These are phyloP conservation scores for Trichoderma atrobrunneum DNA, from an alignment of 2,329 filamentous ascomycete species.

Conservation along the genomic window DNA sequence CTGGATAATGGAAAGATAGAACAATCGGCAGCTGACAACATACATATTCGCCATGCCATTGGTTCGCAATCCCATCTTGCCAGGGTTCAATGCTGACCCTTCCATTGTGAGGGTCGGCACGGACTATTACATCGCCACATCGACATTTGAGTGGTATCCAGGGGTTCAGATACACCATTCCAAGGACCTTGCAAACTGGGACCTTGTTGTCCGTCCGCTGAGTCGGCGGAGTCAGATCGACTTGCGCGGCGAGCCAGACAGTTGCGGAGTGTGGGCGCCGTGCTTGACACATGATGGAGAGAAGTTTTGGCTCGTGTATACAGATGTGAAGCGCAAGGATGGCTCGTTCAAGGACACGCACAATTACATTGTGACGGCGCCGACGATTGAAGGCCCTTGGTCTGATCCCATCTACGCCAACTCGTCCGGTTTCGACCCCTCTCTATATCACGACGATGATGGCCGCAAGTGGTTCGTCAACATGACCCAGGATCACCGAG, in stretches of 20 bases:
- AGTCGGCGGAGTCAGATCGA: slow-evolving; percentile 51
- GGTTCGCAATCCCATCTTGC: slow-evolving; percentile 53
- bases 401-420: slow-evolving; percentile 59
- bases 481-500: slow-evolving; percentile 55
- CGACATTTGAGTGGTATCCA: slow-evolving; percentile 55
- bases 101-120: slow-evolving; percentile 51
- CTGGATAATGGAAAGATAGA: background rate
- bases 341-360: slow-evolving; percentile 63
- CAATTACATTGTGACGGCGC: slow-evolving; percentile 60
- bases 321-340: slow-evolving; percentile 65
- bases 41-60: slow-evolving; percentile 40
- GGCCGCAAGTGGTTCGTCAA: slow-evolving; percentile 57
- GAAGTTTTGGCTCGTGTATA: slow-evolving; percentile 62
- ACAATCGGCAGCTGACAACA: background rate
- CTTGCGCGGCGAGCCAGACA: slow-evolving; percentile 58
- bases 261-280: slow-evolving; percentile 63
- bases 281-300: slow-evolving; percentile 60
- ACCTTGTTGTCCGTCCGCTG: slow-evolving; percentile 45
- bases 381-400: slow-evolving; percentile 57
- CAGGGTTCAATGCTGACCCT: slow-evolving; percentile 56
- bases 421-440: slow-evolving; percentile 62
- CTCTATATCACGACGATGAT: slow-evolving; percentile 56
- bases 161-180: slow-evolving; percentile 56
- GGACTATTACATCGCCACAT: slow-evolving; percentile 56
- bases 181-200: slow-evolving; percentile 52